Conservation (phyloP, 495 filamentous ascomycete genomes). For the Penicillium lividum region DNA sequence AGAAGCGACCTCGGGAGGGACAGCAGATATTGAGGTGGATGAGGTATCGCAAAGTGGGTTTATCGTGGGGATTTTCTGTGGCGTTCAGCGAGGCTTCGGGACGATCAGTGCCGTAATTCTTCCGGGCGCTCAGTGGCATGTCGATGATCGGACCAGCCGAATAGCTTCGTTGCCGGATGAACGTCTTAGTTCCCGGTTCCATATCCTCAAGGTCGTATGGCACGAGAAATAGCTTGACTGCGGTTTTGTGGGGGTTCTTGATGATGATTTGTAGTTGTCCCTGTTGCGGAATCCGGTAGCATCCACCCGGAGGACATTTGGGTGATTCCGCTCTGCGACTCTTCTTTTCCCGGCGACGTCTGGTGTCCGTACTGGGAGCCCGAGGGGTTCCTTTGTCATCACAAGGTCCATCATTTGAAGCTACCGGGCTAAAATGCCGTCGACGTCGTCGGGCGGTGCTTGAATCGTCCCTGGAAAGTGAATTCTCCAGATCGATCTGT, state of each 20-base stretch:
- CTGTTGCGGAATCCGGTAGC: slow-evolving; percentile 92
- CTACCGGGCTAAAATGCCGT: slow-evolving; percentile 49
- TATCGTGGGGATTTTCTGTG: slow-evolving; percentile 58
- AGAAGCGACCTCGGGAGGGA: slow-evolving; percentile 80
- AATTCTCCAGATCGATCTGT: slow-evolving; percentile 86
- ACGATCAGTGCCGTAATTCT: slow-evolving; percentile 49
- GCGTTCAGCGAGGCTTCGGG: slow-evolving; percentile 40
- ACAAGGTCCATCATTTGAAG: slow-evolving; percentile 13
- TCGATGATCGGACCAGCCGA: slow-evolving; percentile 86
- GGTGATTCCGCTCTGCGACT: slow-evolving; percentile 68
- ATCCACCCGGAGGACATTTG: slow-evolving; percentile 75
- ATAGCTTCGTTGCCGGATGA: slow-evolving; percentile 92
- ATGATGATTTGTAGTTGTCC: slow-evolving; percentile 97
- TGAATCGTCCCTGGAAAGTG: slow-evolving; percentile 52
- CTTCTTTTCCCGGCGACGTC: slow-evolving; percentile 49
- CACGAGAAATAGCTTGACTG: slow-evolving; percentile 91
- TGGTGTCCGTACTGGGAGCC: slow-evolving; percentile 23
- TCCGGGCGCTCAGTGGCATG: slow-evolving; percentile 54
- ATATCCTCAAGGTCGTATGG: slow-evolving; percentile 96
- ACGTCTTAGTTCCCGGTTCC: slow-evolving; percentile 93
- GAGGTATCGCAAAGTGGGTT: slow-evolving; percentile 84
- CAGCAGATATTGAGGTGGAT: slow-evolving; percentile 94
- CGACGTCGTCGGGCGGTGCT: slow-evolving; percentile 44
- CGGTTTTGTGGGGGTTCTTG: slow-evolving; percentile 95
- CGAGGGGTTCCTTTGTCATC: slow-evolving; percentile 17